phyloP scores from a whole-genome alignment of 129 eudicot genomes.

The Escallonia herrerae region DNA sequence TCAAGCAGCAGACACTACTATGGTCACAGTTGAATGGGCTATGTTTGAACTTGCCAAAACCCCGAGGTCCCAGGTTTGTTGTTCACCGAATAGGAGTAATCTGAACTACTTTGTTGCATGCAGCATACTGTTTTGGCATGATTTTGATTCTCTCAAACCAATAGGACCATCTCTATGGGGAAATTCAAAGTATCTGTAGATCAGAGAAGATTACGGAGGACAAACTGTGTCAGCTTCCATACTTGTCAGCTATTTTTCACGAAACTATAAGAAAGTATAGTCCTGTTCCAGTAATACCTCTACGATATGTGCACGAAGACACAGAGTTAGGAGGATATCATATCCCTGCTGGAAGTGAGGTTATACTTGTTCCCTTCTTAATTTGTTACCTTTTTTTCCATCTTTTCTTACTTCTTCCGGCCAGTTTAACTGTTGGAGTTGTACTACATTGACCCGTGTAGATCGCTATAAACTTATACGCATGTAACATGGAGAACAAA shows the following conservation, averaged over 20 bases:
- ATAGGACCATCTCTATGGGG: conserved; percentile 47
- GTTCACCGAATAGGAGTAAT: too few relatives aligned
- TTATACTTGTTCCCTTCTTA: conserved; percentile 7
- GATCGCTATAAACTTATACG: conserved; percentile 40
- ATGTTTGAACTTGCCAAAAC: conserved; percentile 40
- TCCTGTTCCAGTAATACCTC: conserved; percentile 51
- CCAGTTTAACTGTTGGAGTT: too few relatives aligned
- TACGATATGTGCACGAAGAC: conserved; percentile 50
- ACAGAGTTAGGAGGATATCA: conserved; percentile 55
- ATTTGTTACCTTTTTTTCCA: neutral
- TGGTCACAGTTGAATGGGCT: conserved; percentile 47
- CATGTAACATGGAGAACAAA: conserved; percentile 49
- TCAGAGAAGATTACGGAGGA: conserved; percentile 43
- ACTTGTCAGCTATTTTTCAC: conserved; percentile 46
- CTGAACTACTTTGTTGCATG: too few relatives aligned
- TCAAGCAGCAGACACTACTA: conserved; percentile 40
- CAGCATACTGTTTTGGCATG: neutral
- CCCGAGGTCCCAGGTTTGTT: conserved; percentile 9
- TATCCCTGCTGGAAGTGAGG: conserved; percentile 62
- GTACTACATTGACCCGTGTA: neutral
- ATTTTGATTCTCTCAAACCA: neutral
- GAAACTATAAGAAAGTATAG: conserved; percentile 55
- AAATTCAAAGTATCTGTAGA: conserved; percentile 49
- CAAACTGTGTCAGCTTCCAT: conserved; percentile 41
- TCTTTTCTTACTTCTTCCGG: too few relatives aligned